phyloP scores from a whole-genome alignment of 192 early-diverging fungal species.

The Podila minutissima region DNA sequence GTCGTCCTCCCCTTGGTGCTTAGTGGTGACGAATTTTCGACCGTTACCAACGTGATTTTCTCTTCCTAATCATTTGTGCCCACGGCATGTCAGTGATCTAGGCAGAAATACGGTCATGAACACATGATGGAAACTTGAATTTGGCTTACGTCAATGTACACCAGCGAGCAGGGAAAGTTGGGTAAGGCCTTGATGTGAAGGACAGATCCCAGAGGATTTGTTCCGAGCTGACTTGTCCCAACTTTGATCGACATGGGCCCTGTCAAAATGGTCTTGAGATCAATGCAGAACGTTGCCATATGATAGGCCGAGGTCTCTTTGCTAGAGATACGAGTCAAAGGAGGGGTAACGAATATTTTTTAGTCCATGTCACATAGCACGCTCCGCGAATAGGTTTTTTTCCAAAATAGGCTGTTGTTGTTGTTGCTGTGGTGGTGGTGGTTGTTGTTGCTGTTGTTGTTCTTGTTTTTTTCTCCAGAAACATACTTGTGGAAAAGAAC shows the following conservation, averaged over 20 bases:
- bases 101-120: not conserved
- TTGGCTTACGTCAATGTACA: constrained; percentile 39
- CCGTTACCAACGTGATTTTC: constrained; percentile 32
- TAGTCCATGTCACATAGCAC: not conserved
- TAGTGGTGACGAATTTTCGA: not conserved
- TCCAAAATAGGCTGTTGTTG: too few relatives aligned
- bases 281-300: constrained; percentile 43
- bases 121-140: not conserved
- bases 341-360: not conserved
- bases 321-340: not conserved
- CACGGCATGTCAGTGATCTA: not conserved
- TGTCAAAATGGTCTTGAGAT: not conserved
- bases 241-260: constrained; percentile 17
- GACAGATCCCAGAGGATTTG: constrained; percentile 8
- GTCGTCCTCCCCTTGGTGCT: not conserved
- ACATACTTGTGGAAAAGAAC: constrained; percentile 38
- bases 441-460: too few relatives aligned
- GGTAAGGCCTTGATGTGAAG: constrained; percentile 34
- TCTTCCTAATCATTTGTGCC: constrained; percentile 17
- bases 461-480: not conserved
- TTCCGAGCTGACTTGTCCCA: constrained; percentile 27
- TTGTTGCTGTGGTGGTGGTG: too few relatives aligned
- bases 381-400: too few relatives aligned
- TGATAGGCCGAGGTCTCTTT: constrained; percentile 14
- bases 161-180: constrained; percentile 26